Evolutionary conservation across 2,329 filamentous ascomycete species (phyloP).

Genomic region (Hypoxylon rubiginosum): DNA sequence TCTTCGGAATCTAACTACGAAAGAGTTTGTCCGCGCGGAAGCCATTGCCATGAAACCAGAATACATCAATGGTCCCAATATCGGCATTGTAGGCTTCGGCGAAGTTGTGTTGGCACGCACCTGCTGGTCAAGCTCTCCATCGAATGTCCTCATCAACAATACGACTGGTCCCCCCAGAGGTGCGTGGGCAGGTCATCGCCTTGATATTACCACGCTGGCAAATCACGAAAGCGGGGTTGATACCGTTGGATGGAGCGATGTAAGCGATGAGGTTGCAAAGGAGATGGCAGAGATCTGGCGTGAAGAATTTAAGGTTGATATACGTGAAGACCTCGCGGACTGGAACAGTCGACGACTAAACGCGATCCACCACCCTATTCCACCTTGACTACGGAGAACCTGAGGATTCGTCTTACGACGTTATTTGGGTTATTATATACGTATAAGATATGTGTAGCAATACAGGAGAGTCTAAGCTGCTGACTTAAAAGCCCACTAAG

Average conservation of each 20-base stretch:
- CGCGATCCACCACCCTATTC: background rate
- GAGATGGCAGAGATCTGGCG: slow-evolving; percentile 38
- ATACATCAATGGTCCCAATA: slow-evolving; percentile 49
- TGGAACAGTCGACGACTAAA: background rate
- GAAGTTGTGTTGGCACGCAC: slow-evolving; percentile 49
- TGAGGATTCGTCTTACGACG: too few relatives aligned
- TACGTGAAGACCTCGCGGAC: background rate
- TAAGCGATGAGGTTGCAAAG: slow-evolving; percentile 45
- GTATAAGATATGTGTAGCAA: too few relatives aligned
- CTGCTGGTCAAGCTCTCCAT: slow-evolving; percentile 42
- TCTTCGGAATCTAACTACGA: slow-evolving; percentile 52
- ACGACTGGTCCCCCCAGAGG: slow-evolving; percentile 28
- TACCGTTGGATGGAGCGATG: slow-evolving; percentile 45
- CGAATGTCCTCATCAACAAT: slow-evolving; percentile 20
- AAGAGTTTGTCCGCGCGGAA: slow-evolving; percentile 50
- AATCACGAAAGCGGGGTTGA: slow-evolving; percentile 32
- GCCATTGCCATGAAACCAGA: slow-evolving; percentile 47
- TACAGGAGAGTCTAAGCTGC: too few relatives aligned
- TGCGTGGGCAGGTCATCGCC: slow-evolving; percentile 50
- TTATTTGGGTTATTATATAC: too few relatives aligned
- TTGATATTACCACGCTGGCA: slow-evolving; percentile 48
- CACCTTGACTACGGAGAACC: too few relatives aligned
- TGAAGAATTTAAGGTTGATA: background rate
- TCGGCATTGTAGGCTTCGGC: slow-evolving; percentile 47
- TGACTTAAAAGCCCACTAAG: too few relatives aligned